A percentile compares a stretch with the other conserved stretches of the same genome.
Evolutionary conservation across 2,329 filamentous ascomycete species (phyloP).

Genomic region (Akanthomyces lecanii): DNA sequence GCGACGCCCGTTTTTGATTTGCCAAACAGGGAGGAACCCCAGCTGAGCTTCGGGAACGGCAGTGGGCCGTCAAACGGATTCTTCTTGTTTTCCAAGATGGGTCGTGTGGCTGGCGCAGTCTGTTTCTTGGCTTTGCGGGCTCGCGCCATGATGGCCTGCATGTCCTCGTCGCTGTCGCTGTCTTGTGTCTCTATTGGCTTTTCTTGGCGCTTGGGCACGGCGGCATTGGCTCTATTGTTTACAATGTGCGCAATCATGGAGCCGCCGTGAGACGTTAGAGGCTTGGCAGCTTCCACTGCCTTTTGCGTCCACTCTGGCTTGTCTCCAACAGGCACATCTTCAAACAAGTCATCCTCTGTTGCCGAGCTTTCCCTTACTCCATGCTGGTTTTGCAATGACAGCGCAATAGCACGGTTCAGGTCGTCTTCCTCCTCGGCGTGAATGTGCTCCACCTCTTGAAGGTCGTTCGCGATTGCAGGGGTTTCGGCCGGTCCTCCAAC

Average conservation of each 20-base stretch:
- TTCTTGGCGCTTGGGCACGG: slow-evolving; percentile 42
- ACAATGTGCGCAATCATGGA: slow-evolving; percentile 68
- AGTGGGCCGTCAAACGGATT: slow-evolving; percentile 73
- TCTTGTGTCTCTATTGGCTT: slow-evolving; percentile 27
- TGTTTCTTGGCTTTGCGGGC: slow-evolving; percentile 59
- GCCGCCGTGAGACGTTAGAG: slow-evolving; percentile 48
- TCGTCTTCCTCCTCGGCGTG: slow-evolving; percentile 52
- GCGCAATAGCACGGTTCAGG: slow-evolving; percentile 73
- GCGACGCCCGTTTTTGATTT: slow-evolving; percentile 33
- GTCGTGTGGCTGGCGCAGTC: slow-evolving; percentile 33
- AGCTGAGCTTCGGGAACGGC: slow-evolving; percentile 83
- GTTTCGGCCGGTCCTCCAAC: slow-evolving; percentile 31
- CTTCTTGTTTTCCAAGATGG: slow-evolving; percentile 48
- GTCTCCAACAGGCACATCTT: slow-evolving; percentile 42
- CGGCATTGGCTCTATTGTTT: slow-evolving; percentile 66
- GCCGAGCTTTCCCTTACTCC: slow-evolving; percentile 30
- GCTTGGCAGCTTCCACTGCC: slow-evolving; percentile 46
- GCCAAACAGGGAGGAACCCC: slow-evolving; percentile 57
- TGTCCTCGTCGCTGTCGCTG: slow-evolving; percentile 76
- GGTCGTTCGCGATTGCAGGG: slow-evolving; percentile 20
- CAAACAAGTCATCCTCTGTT: slow-evolving; percentile 42
- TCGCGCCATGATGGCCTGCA: slow-evolving; percentile 70
- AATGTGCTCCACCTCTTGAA: slow-evolving; percentile 35
- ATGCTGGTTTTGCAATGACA: slow-evolving; percentile 71
- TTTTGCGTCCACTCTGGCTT: slow-evolving; percentile 54